Base-by-base conservation (phyloP, 2,329 filamentous ascomycete genomes). In the Xylaria multiplex region DNA sequence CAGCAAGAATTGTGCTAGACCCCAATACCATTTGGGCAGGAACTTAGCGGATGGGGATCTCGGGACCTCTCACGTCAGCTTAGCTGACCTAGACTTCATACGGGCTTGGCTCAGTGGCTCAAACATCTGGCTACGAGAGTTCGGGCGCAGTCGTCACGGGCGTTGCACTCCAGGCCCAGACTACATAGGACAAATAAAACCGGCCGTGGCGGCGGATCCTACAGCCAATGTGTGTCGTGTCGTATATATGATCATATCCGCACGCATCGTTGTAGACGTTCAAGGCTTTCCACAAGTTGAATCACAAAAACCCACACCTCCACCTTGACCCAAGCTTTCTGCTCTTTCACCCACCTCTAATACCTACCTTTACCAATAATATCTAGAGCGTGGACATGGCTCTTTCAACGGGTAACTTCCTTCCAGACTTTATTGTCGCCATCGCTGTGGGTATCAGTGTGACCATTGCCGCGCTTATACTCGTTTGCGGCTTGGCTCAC, bases 401-500 rank as follows among this genome's bases (percentile, higher is more conserved):
- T 22, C 27, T 71, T 19, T 45, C 59, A 11, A 40, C 40, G 2
- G 49, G 40, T 13, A 68, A 72, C 57, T 73, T 73, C 24, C 45
- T 30, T 1, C 67, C 42, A 7, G 65, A 73, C 30, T 67, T 75
- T 27, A 19, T 59, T 13, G 61, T 72, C 62, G 71, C 66, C 19
- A 58, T 75, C 45, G 70, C 60, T 1, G 61, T 75, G n/a, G 70
- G 64, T 16, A 64, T 54, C 4, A 67, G 53, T 5, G 64, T 45
- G 8, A 74, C 71, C 1, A 57, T 73, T 13, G 67, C 62, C 1
- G 46, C 67, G 9, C 60, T 72, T 19, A 65, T 69, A 22, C 9
- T 76, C 11, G 49, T 76, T 27, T 76, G 74, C 35, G 55, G 69
- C 24, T 19, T 69, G 8, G 71, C 74, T 22, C 74, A 73, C 48